Base-by-base conservation (phyloP, 2,329 filamentous ascomycete species). In the Xylaria sp. region DNA sequence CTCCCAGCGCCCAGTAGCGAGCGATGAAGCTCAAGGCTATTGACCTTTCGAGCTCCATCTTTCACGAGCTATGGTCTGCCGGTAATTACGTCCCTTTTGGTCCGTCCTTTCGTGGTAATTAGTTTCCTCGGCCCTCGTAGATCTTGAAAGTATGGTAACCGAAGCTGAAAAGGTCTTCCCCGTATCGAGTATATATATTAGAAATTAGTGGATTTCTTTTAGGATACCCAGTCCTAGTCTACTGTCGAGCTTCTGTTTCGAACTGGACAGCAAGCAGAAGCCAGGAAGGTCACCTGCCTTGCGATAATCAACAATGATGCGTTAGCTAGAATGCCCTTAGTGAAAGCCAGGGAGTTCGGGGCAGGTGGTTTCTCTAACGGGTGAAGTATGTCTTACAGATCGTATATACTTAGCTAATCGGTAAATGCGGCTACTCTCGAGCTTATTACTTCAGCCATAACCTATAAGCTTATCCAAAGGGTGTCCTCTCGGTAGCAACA, bases 1-100 rank as follows among this genome's bases (percentile, higher is more conserved):
- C 63, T 27, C 83, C 76, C 3, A 78, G 71, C 9, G 81, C 76
- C 85, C 85, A 87, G 76, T 87, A 80, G 59, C 79, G 76, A 64
- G 76, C 72, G 53, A 84, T 50, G 8, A 80, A 69, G 65, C 71
- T 70, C 37, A 78, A 74, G 53, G 82, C 59, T 62, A 84, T 60
- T 40, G 76, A 78, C 47, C 69, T 67, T 51, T 70, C 71, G 60
- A 71, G 9, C 27, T 67, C 68, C 69, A 70, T 58, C 32, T 62
- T 66, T 42, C 29, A 13, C 60, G 37, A 29, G 23, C 42, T 57
- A 53, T 40, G 37, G 25, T 60, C 16, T 21, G 37, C 29, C 25
- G 57, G 47, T 9, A 69, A 70, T 73, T 65, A 57, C 62, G 42
- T 58, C 37, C 57, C n/a, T 25, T 60, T 61, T 47, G n/a, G 16